Conservation (phyloP, 2,329 filamentous ascomycete species). For the Aspergillus novoparasiticus region DNA sequence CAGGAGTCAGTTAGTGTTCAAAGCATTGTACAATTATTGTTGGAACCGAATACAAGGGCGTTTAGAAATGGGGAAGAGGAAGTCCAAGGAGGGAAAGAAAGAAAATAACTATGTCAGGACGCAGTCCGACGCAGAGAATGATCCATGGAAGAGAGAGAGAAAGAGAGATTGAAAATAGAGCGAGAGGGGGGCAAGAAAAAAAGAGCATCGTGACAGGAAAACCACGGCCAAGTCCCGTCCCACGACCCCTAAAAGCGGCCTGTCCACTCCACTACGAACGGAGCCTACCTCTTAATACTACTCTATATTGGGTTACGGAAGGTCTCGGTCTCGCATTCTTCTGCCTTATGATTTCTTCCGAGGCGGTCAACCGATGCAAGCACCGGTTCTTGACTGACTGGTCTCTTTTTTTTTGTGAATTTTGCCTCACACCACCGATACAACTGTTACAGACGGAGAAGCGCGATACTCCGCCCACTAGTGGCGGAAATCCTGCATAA, state of each 20-base stretch:
- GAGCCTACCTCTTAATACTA: neutral
- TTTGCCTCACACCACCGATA: neutral
- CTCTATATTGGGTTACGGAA: slow-evolving; percentile 2
- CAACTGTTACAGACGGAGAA: slow-evolving; percentile 9
- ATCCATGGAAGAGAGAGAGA: slow-evolving; percentile 11
- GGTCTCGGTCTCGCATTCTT: neutral
- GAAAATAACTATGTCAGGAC: slow-evolving; percentile 7
- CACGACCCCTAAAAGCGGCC: slow-evolving; percentile 6
- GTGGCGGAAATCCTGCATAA: slow-evolving; percentile 10
- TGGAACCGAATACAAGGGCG: neutral
- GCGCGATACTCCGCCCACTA: slow-evolving; percentile 5
- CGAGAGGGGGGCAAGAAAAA: slow-evolving; percentile 16
- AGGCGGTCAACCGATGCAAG: neutral
- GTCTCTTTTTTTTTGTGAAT: neutral
- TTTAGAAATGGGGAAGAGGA: neutral
- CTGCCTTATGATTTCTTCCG: neutral
- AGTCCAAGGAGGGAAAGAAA: slow-evolving; percentile 6
- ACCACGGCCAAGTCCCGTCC: slow-evolving; percentile 13
- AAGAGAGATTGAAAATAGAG: slow-evolving; percentile 10
- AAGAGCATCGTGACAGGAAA: slow-evolving; percentile 15
- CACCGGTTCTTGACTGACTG: neutral
- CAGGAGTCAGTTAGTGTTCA: neutral
- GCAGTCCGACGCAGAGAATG: slow-evolving; percentile 3
- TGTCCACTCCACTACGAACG: slow-evolving; percentile 1
- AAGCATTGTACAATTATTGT: slow-evolving; percentile 1